phyloP scores from a whole-genome alignment of 2,329 filamentous ascomycete species.

The Spiromastix sp. region DNA sequence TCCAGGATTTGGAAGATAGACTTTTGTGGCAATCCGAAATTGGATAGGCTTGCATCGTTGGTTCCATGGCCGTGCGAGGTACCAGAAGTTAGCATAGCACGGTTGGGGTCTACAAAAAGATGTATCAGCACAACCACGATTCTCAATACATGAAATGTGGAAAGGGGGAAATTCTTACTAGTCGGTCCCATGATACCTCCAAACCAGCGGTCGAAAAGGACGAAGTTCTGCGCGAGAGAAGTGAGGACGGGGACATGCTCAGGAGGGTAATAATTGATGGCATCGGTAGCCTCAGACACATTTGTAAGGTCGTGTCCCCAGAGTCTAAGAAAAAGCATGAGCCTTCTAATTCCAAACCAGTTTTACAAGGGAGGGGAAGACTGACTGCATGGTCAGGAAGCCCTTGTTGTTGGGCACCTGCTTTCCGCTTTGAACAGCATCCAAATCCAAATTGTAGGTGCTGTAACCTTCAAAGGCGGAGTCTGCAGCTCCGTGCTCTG shows the following conservation, averaged over 20 bases:
- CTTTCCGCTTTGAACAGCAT: conserved; percentile 22
- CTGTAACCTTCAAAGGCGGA: conserved; percentile 38
- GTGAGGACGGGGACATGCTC: conserved; percentile 34
- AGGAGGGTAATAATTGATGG: conserved; percentile 37
- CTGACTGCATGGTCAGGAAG: conserved; percentile 16
- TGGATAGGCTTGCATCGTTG: conserved; percentile 21
- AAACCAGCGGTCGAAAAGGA: conserved; percentile 38
- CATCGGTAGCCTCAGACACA: conserved; percentile 26
- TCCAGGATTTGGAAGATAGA: conserved; percentile 32
- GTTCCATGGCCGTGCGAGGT: conserved; percentile 24
- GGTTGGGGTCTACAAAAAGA: conserved; percentile 38
- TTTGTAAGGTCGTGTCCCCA: conserved; percentile 24
- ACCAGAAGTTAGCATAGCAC: conserved; percentile 21
- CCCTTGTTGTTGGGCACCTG: conserved; percentile 24
- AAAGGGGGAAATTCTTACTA: conserved; percentile 8
- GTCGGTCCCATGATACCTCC: conserved; percentile 33
- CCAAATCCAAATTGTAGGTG: conserved; percentile 29
- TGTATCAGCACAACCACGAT: conserved; percentile 10
- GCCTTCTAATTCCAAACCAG: conserved; percentile 15
- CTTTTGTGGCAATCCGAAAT: conserved; percentile 20
- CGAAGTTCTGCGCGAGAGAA: conserved; percentile 30
- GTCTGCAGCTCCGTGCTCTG: conserved; percentile 32
- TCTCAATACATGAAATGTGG: not conserved
- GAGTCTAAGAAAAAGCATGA: conserved; percentile 29
- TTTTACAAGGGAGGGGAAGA: not conserved